Percentiles rank a stretch among this genome's conserved stretches.
Conservation (phyloP, 768 basidiomycete species). For the Clitopilus hobsonii region DNA sequence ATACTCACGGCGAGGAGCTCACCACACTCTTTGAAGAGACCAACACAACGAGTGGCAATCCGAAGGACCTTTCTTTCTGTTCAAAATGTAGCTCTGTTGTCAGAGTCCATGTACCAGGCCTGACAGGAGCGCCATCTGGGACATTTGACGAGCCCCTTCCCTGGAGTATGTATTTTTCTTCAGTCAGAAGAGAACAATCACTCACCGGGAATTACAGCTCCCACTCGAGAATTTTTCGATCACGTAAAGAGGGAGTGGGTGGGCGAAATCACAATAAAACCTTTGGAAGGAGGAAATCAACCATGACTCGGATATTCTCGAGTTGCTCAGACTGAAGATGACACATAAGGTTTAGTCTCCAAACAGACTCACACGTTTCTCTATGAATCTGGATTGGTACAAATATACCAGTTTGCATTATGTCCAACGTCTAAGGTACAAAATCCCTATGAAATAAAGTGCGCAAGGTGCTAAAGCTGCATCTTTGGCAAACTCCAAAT, state of each 20-base stretch:
- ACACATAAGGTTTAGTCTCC: too few relatives aligned
- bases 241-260: not conserved
- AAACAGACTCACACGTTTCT: too few relatives aligned
- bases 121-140: not conserved
- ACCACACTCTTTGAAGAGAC: not conserved
- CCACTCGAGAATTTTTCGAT: not conserved
- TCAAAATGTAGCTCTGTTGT: slow-evolving; percentile 1
- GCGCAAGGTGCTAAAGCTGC: too few relatives aligned
- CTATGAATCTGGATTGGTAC: too few relatives aligned
- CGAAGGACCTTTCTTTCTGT: slow-evolving; percentile 1
- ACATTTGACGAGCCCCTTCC: not conserved
- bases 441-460: not conserved
- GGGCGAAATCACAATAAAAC: not conserved
- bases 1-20: not conserved
- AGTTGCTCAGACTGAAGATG: too few relatives aligned
- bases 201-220: not conserved
- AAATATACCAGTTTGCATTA: too few relatives aligned
- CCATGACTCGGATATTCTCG: too few relatives aligned
- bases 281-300: too few relatives aligned
- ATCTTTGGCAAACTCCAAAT: too few relatives aligned
- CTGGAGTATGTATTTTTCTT: not conserved
- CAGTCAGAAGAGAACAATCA: not conserved
- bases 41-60: not conserved
- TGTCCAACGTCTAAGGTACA: not conserved
- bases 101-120: not conserved